These are phyloP conservation scores for Rhodofomes roseus DNA, from an alignment of 1,284 basidiomycete species.

Conservation along the genomic window DNA sequence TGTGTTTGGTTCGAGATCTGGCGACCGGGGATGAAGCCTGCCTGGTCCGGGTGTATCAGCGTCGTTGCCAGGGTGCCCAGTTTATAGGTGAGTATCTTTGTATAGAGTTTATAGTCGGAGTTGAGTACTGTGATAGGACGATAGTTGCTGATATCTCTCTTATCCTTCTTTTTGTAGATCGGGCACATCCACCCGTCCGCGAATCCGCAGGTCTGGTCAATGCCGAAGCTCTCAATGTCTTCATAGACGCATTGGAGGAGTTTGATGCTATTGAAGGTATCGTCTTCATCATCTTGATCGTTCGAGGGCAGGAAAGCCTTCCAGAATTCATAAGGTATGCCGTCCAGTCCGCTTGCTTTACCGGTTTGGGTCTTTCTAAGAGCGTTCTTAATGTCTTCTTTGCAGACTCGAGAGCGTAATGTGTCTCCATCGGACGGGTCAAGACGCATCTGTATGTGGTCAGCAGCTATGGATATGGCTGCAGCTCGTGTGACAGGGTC, in stretches of 20 bases:
- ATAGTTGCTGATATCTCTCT: conserved; percentile 26
- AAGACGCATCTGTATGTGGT: neutral
- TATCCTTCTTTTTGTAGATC: conserved; percentile 31
- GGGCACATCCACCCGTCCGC: conserved; percentile 31
- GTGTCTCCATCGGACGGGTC: neutral
- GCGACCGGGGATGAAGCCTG: conserved; percentile 26
- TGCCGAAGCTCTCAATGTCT: conserved; percentile 19
- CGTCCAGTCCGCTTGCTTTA: conserved; percentile 16
- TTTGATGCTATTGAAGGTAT: neutral
- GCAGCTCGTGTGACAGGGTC: too few relatives aligned
- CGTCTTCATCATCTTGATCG: too few relatives aligned
- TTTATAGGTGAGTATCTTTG: conserved; percentile 15
- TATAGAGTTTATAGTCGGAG: conserved; percentile 29
- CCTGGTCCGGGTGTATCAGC: conserved; percentile 24
- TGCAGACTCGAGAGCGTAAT: too few relatives aligned
- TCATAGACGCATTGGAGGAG: neutral
- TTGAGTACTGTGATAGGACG: conserved; percentile 32
- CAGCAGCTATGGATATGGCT: too few relatives aligned
- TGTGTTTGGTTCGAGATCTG: conserved; percentile 21
- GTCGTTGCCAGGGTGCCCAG: conserved; percentile 10
- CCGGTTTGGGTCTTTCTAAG: neutral
- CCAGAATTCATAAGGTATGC: conserved; percentile 21
- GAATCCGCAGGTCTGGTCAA: conserved; percentile 12
- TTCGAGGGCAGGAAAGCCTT: conserved; percentile 5
- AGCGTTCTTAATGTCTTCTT: neutral